A percentile compares a stretch with the other conserved stretches of the same genome.
Conservation (phyloP, 805 yeast genomes). For the Saturnispora dispora region DNA sequence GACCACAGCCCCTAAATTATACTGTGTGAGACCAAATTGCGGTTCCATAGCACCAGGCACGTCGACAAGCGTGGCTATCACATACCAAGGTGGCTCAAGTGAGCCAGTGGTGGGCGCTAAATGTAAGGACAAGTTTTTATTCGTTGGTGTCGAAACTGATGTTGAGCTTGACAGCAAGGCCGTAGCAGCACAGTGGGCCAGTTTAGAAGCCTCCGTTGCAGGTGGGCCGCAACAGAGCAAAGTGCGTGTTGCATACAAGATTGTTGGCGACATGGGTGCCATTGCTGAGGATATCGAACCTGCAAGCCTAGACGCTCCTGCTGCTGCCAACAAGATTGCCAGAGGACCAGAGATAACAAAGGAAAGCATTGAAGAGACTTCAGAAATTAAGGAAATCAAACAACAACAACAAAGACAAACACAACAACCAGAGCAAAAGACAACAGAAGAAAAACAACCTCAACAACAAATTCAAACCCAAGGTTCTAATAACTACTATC, state of each 20-base stretch:
- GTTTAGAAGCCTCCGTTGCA: slow-evolving; percentile 48
- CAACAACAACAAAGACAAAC: background rate
- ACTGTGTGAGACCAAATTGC: slow-evolving; percentile 95
- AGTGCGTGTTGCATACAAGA: slow-evolving; percentile 26
- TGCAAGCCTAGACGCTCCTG: slow-evolving; percentile 11
- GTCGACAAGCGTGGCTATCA: slow-evolving; percentile 64
- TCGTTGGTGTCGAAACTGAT: slow-evolving; percentile 76
- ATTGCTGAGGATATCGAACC: slow-evolving; percentile 24
- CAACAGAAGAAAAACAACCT: slow-evolving; percentile 2
- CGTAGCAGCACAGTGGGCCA: slow-evolving; percentile 67
- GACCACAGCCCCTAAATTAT: slow-evolving; percentile 92
- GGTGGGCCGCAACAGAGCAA: slow-evolving; percentile 21
- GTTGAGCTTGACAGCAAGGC: slow-evolving; percentile 43
- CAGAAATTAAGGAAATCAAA: background rate
- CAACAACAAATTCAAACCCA: background rate
- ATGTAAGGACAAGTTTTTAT: slow-evolving; percentile 87
- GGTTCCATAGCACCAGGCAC: slow-evolving; percentile 70
- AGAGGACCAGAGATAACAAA: background rate
- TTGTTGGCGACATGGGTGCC: slow-evolving; percentile 23
- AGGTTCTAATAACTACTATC: background rate
- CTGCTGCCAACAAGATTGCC: slow-evolving; percentile 9
- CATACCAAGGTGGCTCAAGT: slow-evolving; percentile 72
- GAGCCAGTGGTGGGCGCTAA: slow-evolving; percentile 67
- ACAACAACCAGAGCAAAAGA: background rate
- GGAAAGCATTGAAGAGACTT: background rate